Percentiles rank a stretch among this genome's conserved stretches.
Conservation (phyloP, 768 basidiomycete species). For the Trametes cubensis region DNA sequence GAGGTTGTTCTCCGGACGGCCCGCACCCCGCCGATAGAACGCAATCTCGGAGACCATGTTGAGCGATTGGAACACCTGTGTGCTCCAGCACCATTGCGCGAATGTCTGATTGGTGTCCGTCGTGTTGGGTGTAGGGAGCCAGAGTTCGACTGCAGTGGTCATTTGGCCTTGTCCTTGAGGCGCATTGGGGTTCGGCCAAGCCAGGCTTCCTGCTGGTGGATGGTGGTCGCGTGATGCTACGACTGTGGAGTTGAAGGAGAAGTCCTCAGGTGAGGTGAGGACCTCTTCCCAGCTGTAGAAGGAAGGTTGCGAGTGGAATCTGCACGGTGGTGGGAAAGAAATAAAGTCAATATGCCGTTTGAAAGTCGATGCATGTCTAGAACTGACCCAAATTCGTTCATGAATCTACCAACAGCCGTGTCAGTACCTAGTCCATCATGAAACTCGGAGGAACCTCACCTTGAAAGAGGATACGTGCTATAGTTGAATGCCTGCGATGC, state of each 20-base stretch:
- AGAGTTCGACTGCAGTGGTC: constrained; percentile 52
- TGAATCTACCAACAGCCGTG: constrained; percentile 40
- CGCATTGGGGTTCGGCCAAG: constrained; percentile 60
- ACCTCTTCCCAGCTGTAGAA: constrained; percentile 65
- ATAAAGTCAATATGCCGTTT: background rate
- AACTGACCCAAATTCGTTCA: constrained; percentile 59
- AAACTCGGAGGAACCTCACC: constrained; percentile 33
- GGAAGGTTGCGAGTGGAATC: constrained; percentile 66
- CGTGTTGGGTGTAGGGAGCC: constrained; percentile 56
- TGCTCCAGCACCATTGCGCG: constrained; percentile 66
- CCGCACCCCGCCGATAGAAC: constrained; percentile 63
- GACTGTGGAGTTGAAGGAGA: constrained; percentile 59
- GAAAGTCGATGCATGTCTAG: no score
- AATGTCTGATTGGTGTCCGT: constrained; percentile 57
- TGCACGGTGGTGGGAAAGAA: constrained; percentile 20
- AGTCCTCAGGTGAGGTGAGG: constrained; percentile 51
- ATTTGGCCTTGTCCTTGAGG: constrained; percentile 55
- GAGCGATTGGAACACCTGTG: constrained; percentile 62
- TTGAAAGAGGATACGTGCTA: constrained; percentile 51
- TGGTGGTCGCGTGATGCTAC: constrained; percentile 61
- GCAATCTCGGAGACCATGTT: constrained; percentile 61
- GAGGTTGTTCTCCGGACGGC: constrained; percentile 58
- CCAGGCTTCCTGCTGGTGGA: constrained; percentile 52
- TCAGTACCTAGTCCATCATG: background rate
- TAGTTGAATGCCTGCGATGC: constrained; percentile 55